Base-by-base conservation (phyloP, 805 yeast genomes). In the Pichia occidentalis region DNA sequence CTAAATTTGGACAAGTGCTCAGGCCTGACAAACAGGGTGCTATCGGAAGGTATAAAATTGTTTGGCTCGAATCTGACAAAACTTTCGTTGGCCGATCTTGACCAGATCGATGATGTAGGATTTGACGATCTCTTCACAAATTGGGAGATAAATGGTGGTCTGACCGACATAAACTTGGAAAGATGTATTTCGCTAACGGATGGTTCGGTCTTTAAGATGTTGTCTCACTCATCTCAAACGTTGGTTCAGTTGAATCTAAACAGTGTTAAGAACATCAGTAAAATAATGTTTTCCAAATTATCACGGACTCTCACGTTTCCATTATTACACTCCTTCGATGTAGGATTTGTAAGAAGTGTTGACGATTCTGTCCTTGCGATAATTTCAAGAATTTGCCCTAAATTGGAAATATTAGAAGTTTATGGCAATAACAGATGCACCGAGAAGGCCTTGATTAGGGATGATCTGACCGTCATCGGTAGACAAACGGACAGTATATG, bases 371-470 rank as follows among this genome's bases (percentile, higher is more conserved):
- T 76, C 0, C 56, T 88, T n/a, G 73, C 71, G 19, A 51, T 70
- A 21, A 48, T 86, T 16, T 70, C 82, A 3, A 60, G 68, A 20
- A 67, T 71, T 9, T 84, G 92, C 45, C 71, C 77, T 0, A 73
- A 73, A 32, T 59, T 90, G 40, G 67, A 70, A 32, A 67, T 83
- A 12, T 54, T 90, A 39, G 94, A 85, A 50, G 88, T 85, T 12
- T 86, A 80, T 56, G 96, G 96, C 1, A 68, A 81, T 52, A 84
- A 82, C 53, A 64, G 76, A 49, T 74, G 86, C 42, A 74, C 87
- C 1, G 61, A 67, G 7, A 64, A 65, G 19, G 80, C 84, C 1
- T 59, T 57, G 4, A 56, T 71, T 2, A 63, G 80, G 38, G 62
- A 64, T 5, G 81, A 77, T 11, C 55, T 85, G 26, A 70, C 73